A percentile compares a stretch with the other conserved stretches of the same genome.
These are phyloP conservation scores for Protea cynaroides DNA, from an alignment of 164 flowering plant species.

Conservation along the genomic window DNA sequence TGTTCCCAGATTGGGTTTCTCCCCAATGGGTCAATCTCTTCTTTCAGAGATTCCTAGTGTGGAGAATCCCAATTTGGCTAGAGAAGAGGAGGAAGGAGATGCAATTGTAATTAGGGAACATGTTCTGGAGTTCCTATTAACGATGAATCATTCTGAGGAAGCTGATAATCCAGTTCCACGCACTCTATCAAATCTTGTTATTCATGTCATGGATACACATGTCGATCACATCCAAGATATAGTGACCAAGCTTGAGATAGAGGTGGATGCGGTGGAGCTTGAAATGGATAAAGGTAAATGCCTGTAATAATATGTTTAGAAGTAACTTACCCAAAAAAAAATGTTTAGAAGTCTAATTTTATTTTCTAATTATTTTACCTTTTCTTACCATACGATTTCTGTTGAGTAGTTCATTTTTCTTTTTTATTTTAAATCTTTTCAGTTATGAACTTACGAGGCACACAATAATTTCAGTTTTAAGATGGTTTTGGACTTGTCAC, in stretches of 20 bases:
- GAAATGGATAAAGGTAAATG: slow-evolving; percentile 82
- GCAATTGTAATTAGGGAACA: slow-evolving; percentile 85
- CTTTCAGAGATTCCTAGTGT: slow-evolving; percentile 87
- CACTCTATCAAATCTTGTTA: slow-evolving; percentile 74
- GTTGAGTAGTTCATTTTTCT: background rate
- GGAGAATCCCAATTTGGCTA: slow-evolving; percentile 43
- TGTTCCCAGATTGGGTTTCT: slow-evolving; percentile 91
- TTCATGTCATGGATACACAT: slow-evolving; percentile 86
- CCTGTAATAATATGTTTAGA: background rate
- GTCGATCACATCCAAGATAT: slow-evolving; percentile 96
- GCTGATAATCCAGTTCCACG: slow-evolving; percentile 97
- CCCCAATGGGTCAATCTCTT: slow-evolving; percentile 66
- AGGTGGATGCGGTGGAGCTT: slow-evolving; percentile 82
- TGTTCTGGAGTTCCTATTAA: slow-evolving; percentile 89
- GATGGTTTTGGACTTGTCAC: background rate
- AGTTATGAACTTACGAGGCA: no score
- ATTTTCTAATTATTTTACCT: background rate
- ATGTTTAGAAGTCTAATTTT: background rate
- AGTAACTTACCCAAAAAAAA: no score
- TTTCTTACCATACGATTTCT: background rate
- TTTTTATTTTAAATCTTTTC: background rate
- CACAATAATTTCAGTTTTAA: background rate
- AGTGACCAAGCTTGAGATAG: slow-evolving; percentile 85
- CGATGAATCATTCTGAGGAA: slow-evolving; percentile 97
- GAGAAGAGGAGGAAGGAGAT: slow-evolving; percentile 36